These are phyloP conservation scores for Sedum album DNA, from an alignment of 164 flowering plant species.

Conservation along the genomic window DNA sequence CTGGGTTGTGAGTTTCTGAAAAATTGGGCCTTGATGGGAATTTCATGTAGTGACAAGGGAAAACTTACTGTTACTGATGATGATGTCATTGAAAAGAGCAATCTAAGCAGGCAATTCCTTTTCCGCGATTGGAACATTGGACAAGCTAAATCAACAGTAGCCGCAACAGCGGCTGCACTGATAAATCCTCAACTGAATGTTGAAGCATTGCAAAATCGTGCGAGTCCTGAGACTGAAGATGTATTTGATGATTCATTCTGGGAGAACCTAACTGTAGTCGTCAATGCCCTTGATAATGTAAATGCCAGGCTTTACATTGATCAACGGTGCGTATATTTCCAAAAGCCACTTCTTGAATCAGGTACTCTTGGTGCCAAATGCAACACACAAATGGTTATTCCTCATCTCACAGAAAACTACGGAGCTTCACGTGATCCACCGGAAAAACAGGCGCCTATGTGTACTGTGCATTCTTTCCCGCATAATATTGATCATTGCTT, in stretches of 20 bases:
- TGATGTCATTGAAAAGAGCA: slow-evolving; percentile 88
- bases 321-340: slow-evolving; percentile 75
- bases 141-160: slow-evolving; percentile 82
- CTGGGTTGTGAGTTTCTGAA: slow-evolving; percentile 75
- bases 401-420: slow-evolving; percentile 78
- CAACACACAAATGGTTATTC: slow-evolving; percentile 87
- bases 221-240: slow-evolving; percentile 63
- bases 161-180: slow-evolving; percentile 56
- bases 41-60: slow-evolving; percentile 47
- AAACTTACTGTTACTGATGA: slow-evolving; percentile 72
- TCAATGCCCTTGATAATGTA: slow-evolving; percentile 77
- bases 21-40: slow-evolving; percentile 70
- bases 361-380: slow-evolving; percentile 89
- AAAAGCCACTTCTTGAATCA: slow-evolving; percentile 78
- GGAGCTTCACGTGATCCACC: slow-evolving; percentile 90
- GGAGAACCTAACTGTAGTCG: slow-evolving; percentile 61
- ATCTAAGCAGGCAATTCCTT: slow-evolving; percentile 78
- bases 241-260: slow-evolving; percentile 68
- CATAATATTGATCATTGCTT: slow-evolving; percentile 88
- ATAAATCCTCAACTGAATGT: slow-evolving; percentile 47
- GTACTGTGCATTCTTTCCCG: slow-evolving; percentile 84
- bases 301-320: slow-evolving; percentile 80
- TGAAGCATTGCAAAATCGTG: slow-evolving; percentile 80
- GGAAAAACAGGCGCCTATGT: slow-evolving; percentile 91
- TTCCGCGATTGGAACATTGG: slow-evolving; percentile 93